These are phyloP conservation scores for Solanum microdontum DNA, from an alignment of 257 asterid species.

Conservation along the genomic window DNA sequence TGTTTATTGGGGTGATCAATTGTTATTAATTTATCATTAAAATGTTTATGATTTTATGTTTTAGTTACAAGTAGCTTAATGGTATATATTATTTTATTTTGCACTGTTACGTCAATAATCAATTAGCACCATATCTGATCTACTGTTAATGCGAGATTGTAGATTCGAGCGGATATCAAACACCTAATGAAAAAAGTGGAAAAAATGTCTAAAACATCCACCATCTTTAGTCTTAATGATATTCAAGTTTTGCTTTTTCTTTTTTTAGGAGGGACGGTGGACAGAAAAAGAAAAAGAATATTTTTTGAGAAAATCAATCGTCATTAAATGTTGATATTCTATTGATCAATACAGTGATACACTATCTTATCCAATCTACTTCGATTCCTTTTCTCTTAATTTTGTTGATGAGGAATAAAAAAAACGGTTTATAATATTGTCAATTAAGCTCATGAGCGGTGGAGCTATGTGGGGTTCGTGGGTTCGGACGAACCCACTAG, in stretches of 20 bases:
- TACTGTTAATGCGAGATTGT: background rate
- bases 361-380: background rate
- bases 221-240: background rate
- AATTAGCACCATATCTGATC: no score
- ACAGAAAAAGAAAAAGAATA: background rate
- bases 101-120: background rate
- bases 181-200: fast-evolving
- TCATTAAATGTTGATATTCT: background rate
- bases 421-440: background rate
- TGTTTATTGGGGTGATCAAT: background rate
- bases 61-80: background rate
- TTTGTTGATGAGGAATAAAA: background rate
- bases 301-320: background rate
- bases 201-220: background rate
- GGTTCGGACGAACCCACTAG: fast-evolving
- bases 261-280: background rate
- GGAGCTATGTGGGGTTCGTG: no score
- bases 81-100: no score
- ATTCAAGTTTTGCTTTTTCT: background rate
- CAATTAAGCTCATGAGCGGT: background rate
- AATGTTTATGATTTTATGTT: background rate
- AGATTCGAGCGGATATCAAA: background rate
- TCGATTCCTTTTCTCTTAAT: background rate
- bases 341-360: no score
- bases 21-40: background rate